Evolutionary conservation across 306 rosid genomes (phyloP).

Genomic region (Fragaria iinumae): DNA sequence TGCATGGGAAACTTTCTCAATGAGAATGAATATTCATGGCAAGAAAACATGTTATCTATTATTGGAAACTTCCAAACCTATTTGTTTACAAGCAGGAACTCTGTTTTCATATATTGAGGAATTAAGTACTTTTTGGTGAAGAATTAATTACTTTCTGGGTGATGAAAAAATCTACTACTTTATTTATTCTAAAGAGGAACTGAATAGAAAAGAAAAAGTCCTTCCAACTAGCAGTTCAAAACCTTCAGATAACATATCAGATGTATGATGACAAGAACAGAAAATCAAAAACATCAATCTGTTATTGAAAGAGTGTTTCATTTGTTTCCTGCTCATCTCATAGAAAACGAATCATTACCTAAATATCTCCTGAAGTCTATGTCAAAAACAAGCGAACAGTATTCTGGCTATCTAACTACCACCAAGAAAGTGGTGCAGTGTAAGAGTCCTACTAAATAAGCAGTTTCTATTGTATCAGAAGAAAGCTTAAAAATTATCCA

Average conservation of each 20-base stretch:
- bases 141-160: not conserved
- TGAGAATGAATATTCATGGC: slow-evolving; percentile 23
- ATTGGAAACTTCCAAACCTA: not conserved
- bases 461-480: not conserved
- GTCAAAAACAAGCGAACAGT: not conserved
- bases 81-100: not conserved
- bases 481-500: slow-evolving; percentile 17
- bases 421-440: slow-evolving; percentile 5
- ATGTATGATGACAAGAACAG: slow-evolving; percentile 1
- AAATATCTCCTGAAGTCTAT: not conserved
- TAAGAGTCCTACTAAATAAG: not conserved
- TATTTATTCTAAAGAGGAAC: not conserved
- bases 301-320: not conserved
- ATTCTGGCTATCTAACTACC: slow-evolving; percentile 12
- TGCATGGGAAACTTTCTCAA: slow-evolving; percentile 38
- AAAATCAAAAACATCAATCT: not conserved
- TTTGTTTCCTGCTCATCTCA: not conserved
- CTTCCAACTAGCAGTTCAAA: slow-evolving; percentile 5
- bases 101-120: not conserved
- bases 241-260: not conserved
- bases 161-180: not conserved
- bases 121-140: not conserved
- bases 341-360: not conserved
- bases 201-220: not conserved
- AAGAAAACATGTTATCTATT: slow-evolving; percentile 22